Percentiles rank a stretch among this genome's conserved stretches.
These are phyloP conservation scores for Coemansia sp. DNA, from an alignment of 192 early-diverging fungal species.

Conservation along the genomic window DNA sequence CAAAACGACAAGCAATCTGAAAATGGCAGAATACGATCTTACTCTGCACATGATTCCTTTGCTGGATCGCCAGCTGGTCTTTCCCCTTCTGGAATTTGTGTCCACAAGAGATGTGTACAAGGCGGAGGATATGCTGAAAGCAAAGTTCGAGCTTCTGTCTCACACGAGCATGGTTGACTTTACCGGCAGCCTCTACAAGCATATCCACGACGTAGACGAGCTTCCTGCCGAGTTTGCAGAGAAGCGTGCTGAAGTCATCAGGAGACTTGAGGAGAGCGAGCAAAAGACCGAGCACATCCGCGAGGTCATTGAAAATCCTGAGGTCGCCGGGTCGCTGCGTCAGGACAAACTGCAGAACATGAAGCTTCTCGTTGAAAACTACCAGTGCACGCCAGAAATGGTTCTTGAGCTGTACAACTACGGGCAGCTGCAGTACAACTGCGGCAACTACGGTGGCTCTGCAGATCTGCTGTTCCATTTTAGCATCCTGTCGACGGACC, in stretches of 20 bases:
- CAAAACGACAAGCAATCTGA: slow-evolving; percentile 9
- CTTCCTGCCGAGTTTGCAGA: slow-evolving; percentile 72
- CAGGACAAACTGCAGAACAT: slow-evolving; percentile 94
- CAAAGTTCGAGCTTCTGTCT: slow-evolving; percentile 85
- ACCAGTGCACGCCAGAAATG: slow-evolving; percentile 89
- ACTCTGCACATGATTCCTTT: slow-evolving; percentile 79
- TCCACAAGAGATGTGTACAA: slow-evolving; percentile 80
- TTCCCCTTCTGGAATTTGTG: slow-evolving; percentile 88
- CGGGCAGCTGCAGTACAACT: slow-evolving; percentile 89
- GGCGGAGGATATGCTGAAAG: slow-evolving; percentile 71
- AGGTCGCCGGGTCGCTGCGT: slow-evolving; percentile 83
- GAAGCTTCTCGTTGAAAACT: slow-evolving; percentile 82
- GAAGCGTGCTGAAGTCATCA: slow-evolving; percentile 75
- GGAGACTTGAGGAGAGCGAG: slow-evolving; percentile 71
- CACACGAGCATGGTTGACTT: slow-evolving; percentile 96
- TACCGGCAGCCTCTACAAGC: slow-evolving; percentile 78
- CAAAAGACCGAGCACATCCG: slow-evolving; percentile 77
- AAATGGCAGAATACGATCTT: slow-evolving; percentile 71
- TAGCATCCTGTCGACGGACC: slow-evolving; percentile 90
- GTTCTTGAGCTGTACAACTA: slow-evolving; percentile 82
- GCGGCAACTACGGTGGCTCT: slow-evolving; percentile 87
- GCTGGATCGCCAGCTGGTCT: slow-evolving; percentile 91
- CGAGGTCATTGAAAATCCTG: slow-evolving; percentile 87
- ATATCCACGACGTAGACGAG: slow-evolving; percentile 74
- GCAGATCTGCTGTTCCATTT: slow-evolving; percentile 95